Base-by-base conservation (phyloP, 2,329 filamentous ascomycete genomes). In the Fusarium oligoseptatum region DNA sequence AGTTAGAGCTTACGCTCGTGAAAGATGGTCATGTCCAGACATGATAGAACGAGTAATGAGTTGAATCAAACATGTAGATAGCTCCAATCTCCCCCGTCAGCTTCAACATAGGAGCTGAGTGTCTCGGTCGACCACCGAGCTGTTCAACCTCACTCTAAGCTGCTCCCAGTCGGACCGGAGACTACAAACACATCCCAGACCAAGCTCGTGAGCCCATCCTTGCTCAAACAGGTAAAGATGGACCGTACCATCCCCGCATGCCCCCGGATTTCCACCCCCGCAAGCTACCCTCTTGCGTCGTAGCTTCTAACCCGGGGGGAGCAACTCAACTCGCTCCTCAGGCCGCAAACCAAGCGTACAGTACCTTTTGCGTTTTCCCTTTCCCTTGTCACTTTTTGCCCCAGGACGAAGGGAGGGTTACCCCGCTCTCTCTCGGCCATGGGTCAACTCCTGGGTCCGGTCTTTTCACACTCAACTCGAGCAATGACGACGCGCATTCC, bases 221-320 rank as follows among this genome's bases (percentile, higher is more conserved):
- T 2, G 24, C 57, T 17, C 11, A 32, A 43, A 41, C 7, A 22
- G 15, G 37, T 12, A 60, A 60, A 32, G 37, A 60, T 32, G 37
- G 7, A n/a, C 57, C 17, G 11, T 41, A 14, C 43, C 60, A 20
- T 29, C 60, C 45, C 60, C 45, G 45, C 60, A 64, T 62, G 45
- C 32, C 60, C 60, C 60, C 43, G 45, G 60, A 55, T 52, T 64
- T 37, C 60, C 45, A 62, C 43, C 60, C 60, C 45, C 60, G 57
- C 57, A 43, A 60, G 57, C 57, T 60, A 43, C 24, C 57, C 37
- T 43, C 37, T 32, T 43, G 24, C 15, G 57, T 17, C 57, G 37
- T 60, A 60, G 57, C 57, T 32, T 60, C 24, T 9, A 27, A 27
- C 24, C 17, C 6, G 32, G 4, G 12, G 24, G 36, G 17, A 27